Percentiles rank a stretch among this genome's conserved stretches.
Conservation (phyloP, 179 eudicot genomes). For the Actinidia polygama region DNA sequence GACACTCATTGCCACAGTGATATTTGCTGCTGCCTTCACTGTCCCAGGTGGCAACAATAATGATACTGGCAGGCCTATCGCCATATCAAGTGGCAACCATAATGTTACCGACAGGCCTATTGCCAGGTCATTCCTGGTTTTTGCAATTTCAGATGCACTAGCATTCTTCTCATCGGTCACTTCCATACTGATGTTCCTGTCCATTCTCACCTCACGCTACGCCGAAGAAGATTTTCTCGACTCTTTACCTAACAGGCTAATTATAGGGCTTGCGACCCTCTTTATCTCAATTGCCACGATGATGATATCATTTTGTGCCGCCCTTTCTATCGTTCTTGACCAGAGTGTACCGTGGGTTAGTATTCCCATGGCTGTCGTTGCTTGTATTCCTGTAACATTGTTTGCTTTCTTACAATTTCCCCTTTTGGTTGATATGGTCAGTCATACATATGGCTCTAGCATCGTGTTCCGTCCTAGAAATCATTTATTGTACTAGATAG, state of each 20-base stretch:
- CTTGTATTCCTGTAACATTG: conserved; percentile 27
- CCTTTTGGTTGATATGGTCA: conserved; percentile 26
- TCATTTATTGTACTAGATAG: conserved; percentile 18
- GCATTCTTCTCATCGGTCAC: background rate
- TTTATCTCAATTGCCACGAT: background rate
- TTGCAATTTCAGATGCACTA: background rate
- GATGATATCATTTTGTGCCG: background rate
- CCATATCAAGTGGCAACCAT: background rate
- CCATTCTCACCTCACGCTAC: background rate
- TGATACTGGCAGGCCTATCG: conserved; percentile 19
- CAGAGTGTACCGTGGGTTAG: conserved; percentile 13
- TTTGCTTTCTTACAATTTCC: conserved; percentile 35
- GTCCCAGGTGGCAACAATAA: conserved; percentile 30
- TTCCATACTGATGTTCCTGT: background rate
- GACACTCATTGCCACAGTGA: conserved; percentile 23
- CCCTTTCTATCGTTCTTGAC: background rate
- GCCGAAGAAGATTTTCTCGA: background rate
- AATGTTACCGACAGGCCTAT: too few relatives aligned
- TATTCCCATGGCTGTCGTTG: conserved; percentile 20
- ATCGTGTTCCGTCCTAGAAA: conserved; percentile 25
- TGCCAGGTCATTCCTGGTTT: background rate
- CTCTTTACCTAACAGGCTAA: background rate
- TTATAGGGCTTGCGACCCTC: background rate
- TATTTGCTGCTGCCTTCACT: conserved; percentile 30
- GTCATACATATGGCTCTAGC: conserved; percentile 23